phyloP scores from a whole-genome alignment of 2,329 filamentous ascomycete species.

The Blastomyces emzantsi region DNA sequence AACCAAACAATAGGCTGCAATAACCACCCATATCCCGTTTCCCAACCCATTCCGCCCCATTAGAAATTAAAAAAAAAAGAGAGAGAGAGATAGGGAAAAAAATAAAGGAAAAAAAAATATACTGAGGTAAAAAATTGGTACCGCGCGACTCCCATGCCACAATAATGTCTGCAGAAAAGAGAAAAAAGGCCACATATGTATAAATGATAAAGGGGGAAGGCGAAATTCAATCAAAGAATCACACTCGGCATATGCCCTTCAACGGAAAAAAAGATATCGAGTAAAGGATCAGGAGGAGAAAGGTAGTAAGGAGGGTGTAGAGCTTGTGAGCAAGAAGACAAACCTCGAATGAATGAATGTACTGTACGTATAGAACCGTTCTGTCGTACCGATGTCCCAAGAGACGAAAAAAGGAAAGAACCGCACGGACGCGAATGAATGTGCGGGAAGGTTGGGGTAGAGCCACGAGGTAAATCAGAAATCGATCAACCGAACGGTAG shows the following conservation, averaged over 20 bases:
- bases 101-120: not conserved
- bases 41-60: not conserved
- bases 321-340: not conserved
- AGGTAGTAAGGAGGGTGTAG: not conserved
- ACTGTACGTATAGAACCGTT: not conserved
- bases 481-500: not conserved
- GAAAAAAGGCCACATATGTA: not conserved
- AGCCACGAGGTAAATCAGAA: not conserved
- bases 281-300: not conserved
- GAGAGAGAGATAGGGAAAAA: not conserved
- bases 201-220: not conserved
- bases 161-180: not conserved
- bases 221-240: not conserved
- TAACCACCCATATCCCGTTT: not conserved
- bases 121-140: not conserved
- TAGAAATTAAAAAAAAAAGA: not conserved
- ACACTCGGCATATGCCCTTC: not conserved
- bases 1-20: not conserved
- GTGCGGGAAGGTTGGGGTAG: not conserved
- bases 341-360: not conserved
- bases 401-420: not conserved
- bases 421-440: not conserved
- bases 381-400: not conserved
- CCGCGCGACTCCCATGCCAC: not conserved
- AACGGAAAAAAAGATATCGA: not conserved